Percentiles rank a stretch among this genome's conserved stretches.
Evolutionary conservation across 1,284 basidiomycete genomes (phyloP).

Genomic region (Cystobasidium slooffiae): DNA sequence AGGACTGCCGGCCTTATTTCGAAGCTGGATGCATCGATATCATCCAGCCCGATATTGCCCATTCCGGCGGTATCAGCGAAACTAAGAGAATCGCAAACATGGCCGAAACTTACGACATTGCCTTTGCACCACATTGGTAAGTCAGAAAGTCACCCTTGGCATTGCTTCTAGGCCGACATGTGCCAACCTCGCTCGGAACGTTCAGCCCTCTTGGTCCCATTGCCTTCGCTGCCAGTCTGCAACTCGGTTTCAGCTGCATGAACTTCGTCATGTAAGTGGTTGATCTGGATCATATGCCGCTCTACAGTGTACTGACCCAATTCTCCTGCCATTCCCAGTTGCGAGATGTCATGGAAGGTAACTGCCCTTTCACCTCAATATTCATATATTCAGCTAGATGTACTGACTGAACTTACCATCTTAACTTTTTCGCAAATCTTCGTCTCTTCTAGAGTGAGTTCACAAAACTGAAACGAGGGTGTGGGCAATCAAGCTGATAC

Average conservation of each 20-base stretch:
- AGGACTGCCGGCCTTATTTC: conserved; percentile 67
- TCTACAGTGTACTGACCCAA: conserved; percentile 53
- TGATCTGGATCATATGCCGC: conserved; percentile 57
- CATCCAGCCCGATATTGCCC: conserved; percentile 53
- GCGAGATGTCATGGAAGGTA: conserved; percentile 67
- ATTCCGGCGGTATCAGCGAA: conserved; percentile 66
- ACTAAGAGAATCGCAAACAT: conserved; percentile 70
- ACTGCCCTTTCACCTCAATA: conserved; percentile 53
- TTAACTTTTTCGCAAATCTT: background rate
- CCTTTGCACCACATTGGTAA: conserved; percentile 60
- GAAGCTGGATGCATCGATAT: conserved; percentile 53
- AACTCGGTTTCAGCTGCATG: conserved; percentile 56
- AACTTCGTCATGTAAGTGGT: conserved; percentile 44
- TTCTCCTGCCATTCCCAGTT: conserved; percentile 60
- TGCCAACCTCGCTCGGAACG: background rate
- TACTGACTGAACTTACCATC: background rate
- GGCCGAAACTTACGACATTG: conserved; percentile 64
- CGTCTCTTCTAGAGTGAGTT: background rate
- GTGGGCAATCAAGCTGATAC: background rate
- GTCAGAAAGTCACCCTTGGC: background rate
- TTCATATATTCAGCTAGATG: no score
- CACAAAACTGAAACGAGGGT: no score
- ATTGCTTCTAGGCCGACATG: background rate
- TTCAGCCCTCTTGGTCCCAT: conserved; percentile 64
- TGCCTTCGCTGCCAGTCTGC: conserved; percentile 67